phyloP scores from a whole-genome alignment of 352 stramenopile genomes.

The Globisporangium irregulare region DNA sequence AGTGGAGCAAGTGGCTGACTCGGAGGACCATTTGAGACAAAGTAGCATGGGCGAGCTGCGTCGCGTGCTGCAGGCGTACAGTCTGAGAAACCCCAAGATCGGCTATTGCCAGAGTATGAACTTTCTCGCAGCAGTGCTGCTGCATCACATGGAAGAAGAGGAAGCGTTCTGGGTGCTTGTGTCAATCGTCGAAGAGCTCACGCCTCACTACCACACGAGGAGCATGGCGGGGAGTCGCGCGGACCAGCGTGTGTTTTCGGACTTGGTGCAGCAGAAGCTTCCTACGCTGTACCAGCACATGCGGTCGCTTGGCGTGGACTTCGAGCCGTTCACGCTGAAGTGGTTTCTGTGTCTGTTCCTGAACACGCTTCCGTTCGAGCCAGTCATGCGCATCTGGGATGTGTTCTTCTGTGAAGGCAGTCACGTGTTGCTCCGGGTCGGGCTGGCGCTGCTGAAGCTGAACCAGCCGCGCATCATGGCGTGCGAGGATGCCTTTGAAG shows the following conservation, averaged over 20 bases:
- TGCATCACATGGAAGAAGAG: conserved; percentile 83
- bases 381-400: conserved; percentile 89
- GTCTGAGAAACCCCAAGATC: conserved; percentile 73
- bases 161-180: conserved; percentile 87
- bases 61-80: conserved; percentile 83
- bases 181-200: conserved; percentile 87
- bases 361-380: conserved; percentile 89
- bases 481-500: conserved; percentile 70
- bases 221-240: conserved; percentile 88
- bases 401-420: conserved; percentile 89
- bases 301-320: conserved; percentile 67
- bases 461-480: conserved; percentile 64
- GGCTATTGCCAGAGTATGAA: conserved; percentile 92
- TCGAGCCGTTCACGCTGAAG: conserved; percentile 90
- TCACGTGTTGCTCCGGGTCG: conserved; percentile 85
- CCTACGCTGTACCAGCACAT: conserved; percentile 71
- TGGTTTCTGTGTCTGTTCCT: conserved; percentile 93
- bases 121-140: conserved; percentile 73
- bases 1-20: conserved; percentile 21
- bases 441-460: conserved; percentile 83
- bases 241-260: conserved; percentile 86
- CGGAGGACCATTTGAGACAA: conserved; percentile 22
- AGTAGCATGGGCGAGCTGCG: conserved; percentile 62
- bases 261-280: conserved; percentile 85
- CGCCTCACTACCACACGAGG: conserved; percentile 86